phyloP scores from a whole-genome alignment of 1,284 basidiomycete species.

The Moesziomyces globuligerus region DNA sequence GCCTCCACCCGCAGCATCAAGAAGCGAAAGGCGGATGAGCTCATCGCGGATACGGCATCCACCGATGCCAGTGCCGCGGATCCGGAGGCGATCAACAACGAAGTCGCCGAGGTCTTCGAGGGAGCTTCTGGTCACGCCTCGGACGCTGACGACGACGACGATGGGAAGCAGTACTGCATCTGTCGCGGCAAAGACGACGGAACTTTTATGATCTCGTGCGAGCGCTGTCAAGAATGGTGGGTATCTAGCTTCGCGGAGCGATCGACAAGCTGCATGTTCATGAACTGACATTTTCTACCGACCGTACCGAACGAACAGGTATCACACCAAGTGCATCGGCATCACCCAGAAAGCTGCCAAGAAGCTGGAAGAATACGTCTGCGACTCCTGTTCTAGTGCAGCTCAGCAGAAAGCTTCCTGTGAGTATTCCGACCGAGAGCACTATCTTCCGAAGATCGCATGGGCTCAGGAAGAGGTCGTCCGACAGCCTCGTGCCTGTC shows the following conservation, averaged over 20 bases:
- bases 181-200: conserved; percentile 63
- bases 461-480: no score
- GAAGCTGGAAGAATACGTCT: conserved; percentile 58
- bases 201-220: conserved; percentile 64
- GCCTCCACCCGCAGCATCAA: conserved; percentile 7
- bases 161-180: conserved; percentile 57
- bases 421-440: conserved; percentile 30
- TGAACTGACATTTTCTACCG: conserved; percentile 21
- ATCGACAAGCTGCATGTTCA: background rate
- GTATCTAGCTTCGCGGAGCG: conserved; percentile 7
- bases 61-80: background rate
- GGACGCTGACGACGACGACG: conserved; percentile 24
- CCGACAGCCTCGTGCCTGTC: no score
- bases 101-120: conserved; percentile 25
- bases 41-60: conserved; percentile 6
- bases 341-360: conserved; percentile 57
- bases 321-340: conserved; percentile 61
- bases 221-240: conserved; percentile 63
- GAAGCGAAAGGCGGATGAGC: conserved; percentile 32
- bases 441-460: background rate
- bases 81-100: conserved; percentile 16
- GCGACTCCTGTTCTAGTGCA: conserved; percentile 41
- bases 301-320: no score
- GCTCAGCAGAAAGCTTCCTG: conserved; percentile 15
- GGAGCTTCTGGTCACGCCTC: conserved; percentile 8